These are phyloP conservation scores for Saturnispora ahearnii DNA, from an alignment of 805 yeast genomes.

Conservation along the genomic window DNA sequence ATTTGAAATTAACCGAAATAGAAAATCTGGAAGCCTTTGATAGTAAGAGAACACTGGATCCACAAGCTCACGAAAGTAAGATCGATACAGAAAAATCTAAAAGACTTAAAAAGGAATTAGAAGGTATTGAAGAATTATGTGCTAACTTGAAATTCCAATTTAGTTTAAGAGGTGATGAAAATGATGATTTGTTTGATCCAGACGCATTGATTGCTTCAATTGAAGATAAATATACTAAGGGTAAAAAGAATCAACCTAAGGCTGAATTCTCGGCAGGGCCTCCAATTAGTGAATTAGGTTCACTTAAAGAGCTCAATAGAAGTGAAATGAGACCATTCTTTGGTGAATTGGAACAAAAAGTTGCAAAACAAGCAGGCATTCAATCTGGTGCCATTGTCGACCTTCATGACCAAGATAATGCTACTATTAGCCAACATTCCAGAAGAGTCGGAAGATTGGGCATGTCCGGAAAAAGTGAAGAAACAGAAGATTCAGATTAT, in stretches of 20 bases:
- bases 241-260: constrained; percentile 20
- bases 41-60: constrained; percentile 24
- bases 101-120: constrained; percentile 18
- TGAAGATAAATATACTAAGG: constrained; percentile 24
- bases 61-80: constrained; percentile 10
- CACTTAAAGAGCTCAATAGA: constrained; percentile 10
- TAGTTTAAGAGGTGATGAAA: constrained; percentile 20
- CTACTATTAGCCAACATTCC: background rate
- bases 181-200: constrained; percentile 12
- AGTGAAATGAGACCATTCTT: constrained; percentile 33
- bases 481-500: no score
- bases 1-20: constrained; percentile 16
- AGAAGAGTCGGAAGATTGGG: no score
- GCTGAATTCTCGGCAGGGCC: constrained; percentile 16
- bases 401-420: background rate
- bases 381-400: background rate
- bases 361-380: constrained; percentile 34
- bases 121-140: constrained; percentile 21
- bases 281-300: constrained; percentile 2
- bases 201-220: constrained; percentile 20
- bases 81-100: constrained; percentile 15
- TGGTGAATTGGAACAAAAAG: constrained; percentile 44
- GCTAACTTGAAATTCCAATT: constrained; percentile 21
- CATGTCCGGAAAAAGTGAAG: no score
- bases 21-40: constrained; percentile 1